phyloP scores from a whole-genome alignment of 2,329 filamentous ascomycete genomes.

The Beauveria sp. region DNA sequence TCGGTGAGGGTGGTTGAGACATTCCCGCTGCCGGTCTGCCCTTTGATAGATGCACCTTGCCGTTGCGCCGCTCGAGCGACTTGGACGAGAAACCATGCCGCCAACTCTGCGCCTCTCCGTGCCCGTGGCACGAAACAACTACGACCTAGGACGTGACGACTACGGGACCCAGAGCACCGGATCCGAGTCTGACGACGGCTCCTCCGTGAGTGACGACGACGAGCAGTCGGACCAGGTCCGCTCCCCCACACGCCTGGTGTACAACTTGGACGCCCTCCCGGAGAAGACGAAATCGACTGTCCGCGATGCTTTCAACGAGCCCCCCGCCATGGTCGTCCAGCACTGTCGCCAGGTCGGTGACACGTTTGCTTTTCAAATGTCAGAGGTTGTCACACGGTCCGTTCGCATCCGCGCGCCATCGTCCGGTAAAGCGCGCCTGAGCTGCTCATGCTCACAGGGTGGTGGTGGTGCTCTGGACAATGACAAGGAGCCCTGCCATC shows the following conservation, averaged over 20 bases:
- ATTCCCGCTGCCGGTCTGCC: not conserved
- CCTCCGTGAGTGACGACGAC: slow-evolving; percentile 25
- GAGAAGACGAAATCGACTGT: slow-evolving; percentile 30
- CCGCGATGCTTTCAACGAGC: slow-evolving; percentile 38
- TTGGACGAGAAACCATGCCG: slow-evolving; percentile 6
- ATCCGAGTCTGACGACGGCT: slow-evolving; percentile 21
- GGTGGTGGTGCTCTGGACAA: slow-evolving; percentile 13
- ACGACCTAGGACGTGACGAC: not conserved
- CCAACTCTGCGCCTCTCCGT: not conserved
- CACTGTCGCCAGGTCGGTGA: slow-evolving; percentile 40
- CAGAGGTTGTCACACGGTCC: slow-evolving; percentile 44
- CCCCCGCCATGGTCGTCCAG: slow-evolving; percentile 42
- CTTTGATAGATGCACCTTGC: not conserved
- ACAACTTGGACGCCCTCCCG: slow-evolving; percentile 33
- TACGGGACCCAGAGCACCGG: slow-evolving; percentile 16
- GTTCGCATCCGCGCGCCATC: slow-evolving; percentile 39
- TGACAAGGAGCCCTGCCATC: slow-evolving; percentile 35
- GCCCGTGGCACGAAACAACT: not conserved
- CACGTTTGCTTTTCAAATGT: slow-evolving; percentile 49
- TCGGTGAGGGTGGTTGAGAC: not conserved
- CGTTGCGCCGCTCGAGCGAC: not conserved
- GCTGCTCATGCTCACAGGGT: slow-evolving; percentile 37
- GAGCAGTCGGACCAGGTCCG: slow-evolving; percentile 23
- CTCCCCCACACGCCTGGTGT: slow-evolving; percentile 33
- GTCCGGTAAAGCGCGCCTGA: slow-evolving; percentile 33